These are phyloP conservation scores for Cercospora citrullina DNA, from an alignment of 2,329 filamentous ascomycete genomes.

Conservation along the genomic window DNA sequence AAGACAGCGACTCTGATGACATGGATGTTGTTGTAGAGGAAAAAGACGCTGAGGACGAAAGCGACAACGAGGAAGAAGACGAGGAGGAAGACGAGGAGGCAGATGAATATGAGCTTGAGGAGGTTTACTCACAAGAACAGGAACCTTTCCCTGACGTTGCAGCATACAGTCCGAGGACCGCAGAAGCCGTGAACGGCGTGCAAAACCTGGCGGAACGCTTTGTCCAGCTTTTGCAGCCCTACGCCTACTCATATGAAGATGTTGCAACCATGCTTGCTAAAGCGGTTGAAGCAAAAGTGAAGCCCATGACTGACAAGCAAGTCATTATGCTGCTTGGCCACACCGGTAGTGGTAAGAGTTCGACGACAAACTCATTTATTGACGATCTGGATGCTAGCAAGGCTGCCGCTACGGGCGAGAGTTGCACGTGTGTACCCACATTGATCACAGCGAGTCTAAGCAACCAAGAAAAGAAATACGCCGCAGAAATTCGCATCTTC, in stretches of 20 bases:
- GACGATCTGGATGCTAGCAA: slow-evolving; percentile 14
- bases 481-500: slow-evolving; percentile 14
- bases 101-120: background rate
- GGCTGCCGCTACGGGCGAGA: slow-evolving; percentile 11
- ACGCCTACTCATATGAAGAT: background rate
- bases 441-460: slow-evolving; percentile 1
- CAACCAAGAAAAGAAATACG: slow-evolving; percentile 6
- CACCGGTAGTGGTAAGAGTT: slow-evolving; percentile 17
- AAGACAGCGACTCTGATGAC: background rate
- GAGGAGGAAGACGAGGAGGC: no score
- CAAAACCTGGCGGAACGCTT: background rate
- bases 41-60: background rate
- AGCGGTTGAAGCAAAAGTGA: background rate
- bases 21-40: background rate
- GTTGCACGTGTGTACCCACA: slow-evolving; percentile 18
- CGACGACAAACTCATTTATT: slow-evolving; percentile 14
- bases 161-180: background rate
- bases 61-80: no score
- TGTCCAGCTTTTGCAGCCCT: background rate
- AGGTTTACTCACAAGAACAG: background rate
- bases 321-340: slow-evolving; percentile 8
- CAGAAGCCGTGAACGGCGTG: background rate
- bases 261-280: background rate
- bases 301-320: background rate
- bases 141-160: background rate